Conservation (phyloP, 148 eudicot genomes). For the Silene latifolia region DNA sequence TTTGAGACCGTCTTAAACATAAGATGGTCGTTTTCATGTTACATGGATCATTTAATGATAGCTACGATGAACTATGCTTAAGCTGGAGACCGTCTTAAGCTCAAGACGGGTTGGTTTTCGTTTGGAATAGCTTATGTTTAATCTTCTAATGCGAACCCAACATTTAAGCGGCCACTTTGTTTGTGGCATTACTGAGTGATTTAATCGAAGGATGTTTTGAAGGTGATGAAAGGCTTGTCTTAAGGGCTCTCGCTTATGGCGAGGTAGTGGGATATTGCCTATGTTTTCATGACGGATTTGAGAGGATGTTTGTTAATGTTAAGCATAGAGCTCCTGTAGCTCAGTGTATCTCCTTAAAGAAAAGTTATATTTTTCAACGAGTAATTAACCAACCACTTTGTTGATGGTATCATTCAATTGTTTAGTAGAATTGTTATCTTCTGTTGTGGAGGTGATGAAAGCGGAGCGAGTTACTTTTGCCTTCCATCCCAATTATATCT, state of each 20-base stretch:
- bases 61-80: too few species aligned
- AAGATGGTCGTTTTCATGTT: not conserved
- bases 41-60: too few species aligned
- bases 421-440: not conserved
- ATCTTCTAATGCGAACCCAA: not conserved
- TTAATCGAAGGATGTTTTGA: too few species aligned
- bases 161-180: not conserved
- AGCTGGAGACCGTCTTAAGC: not conserved
- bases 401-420: too few species aligned
- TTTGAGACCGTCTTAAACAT: not conserved
- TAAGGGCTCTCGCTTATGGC: not conserved
- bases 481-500: not conserved
- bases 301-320: not conserved
- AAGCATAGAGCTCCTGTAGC: not conserved
- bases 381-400: not conserved
- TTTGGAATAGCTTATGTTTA: not conserved
- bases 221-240: too few species aligned
- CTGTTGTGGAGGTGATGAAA: not conserved
- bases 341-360: not conserved
- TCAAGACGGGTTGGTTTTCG: not conserved
- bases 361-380: not conserved
- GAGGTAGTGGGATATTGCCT: not conserved
- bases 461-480: too few species aligned
- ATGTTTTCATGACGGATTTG: not conserved
- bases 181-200: not conserved